Evolutionary conservation across 176 grass and related monocot species (phyloP).

Genomic region (Pontederia crassipes): DNA sequence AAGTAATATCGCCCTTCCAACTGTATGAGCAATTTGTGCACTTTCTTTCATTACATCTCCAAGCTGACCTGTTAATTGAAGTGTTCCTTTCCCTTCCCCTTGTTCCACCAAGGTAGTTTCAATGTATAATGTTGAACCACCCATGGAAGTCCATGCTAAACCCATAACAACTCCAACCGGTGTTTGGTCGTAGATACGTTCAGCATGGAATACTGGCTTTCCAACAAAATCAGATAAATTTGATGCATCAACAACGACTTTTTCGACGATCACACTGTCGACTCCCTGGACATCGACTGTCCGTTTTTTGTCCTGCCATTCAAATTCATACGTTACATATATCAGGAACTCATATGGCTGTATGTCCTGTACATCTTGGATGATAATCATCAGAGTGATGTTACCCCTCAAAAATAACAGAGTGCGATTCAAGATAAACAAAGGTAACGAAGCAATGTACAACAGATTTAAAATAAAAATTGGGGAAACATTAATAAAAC

Average conservation of each 20-base stretch:
- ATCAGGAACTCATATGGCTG: no score
- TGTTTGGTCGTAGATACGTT: constrained; percentile 85
- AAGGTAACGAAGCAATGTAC: no score
- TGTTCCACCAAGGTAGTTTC: constrained; percentile 73
- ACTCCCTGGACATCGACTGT: neutral
- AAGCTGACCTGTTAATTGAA: constrained; percentile 86
- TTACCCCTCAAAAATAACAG: no score
- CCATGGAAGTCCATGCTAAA: constrained; percentile 91
- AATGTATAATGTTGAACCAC: constrained; percentile 76
- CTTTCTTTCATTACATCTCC: constrained; percentile 98
- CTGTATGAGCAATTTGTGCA: constrained; percentile 84
- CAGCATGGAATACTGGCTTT: constrained; percentile 93
- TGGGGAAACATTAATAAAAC: no score
- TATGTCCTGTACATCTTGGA: no score
- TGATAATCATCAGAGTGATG: no score
- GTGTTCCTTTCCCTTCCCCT: constrained; percentile 77
- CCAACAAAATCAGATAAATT: constrained; percentile 84
- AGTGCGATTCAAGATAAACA: no score
- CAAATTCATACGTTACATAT: no score
- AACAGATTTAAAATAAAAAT: no score
- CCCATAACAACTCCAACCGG: constrained; percentile 97
- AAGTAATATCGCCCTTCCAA: constrained; percentile 67
- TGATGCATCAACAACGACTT: constrained; percentile 53
- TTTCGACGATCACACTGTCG: constrained; percentile 20
- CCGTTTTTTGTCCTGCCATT: constrained; percentile 3